A percentile compares a stretch with the other conserved stretches of the same genome.
Evolutionary conservation across 148 eudicot species (phyloP).

Genomic region (Diospyros lotus): DNA sequence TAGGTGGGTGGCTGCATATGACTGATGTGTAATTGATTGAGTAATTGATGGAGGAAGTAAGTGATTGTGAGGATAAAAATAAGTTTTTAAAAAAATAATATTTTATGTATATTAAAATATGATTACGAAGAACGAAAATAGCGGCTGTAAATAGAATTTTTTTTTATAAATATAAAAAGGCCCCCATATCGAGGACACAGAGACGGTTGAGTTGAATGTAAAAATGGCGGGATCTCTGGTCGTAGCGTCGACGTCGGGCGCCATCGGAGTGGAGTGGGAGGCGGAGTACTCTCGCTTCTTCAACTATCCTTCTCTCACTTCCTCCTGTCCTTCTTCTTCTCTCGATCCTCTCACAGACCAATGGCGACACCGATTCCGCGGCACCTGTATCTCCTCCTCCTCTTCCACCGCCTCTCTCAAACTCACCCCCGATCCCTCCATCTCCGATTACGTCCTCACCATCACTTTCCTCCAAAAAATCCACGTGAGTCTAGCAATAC

Average conservation of each 20-base stretch:
- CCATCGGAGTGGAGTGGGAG: slow-evolving; percentile 34
- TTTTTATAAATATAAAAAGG: too few species aligned
- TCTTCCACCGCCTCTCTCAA: slow-evolving; percentile 32
- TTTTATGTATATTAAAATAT: too few species aligned
- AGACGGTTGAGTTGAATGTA: neutral
- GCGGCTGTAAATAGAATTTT: too few species aligned
- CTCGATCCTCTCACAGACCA: slow-evolving; percentile 12
- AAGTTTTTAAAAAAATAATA: too few species aligned
- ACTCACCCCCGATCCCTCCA: slow-evolving; percentile 22
- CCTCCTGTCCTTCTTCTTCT: slow-evolving; percentile 14
- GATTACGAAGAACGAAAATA: too few species aligned
- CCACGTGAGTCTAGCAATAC: slow-evolving; percentile 28
- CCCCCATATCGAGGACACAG: too few species aligned
- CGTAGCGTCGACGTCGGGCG: slow-evolving; percentile 7
- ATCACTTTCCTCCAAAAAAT: slow-evolving; percentile 30
- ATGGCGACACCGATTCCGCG: slow-evolving; percentile 13
- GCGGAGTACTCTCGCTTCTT: slow-evolving; percentile 53
- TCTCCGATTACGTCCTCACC: slow-evolving; percentile 28
- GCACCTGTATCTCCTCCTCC: slow-evolving; percentile 43
- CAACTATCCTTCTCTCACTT: slow-evolving; percentile 25
- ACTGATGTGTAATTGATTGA: too few species aligned
- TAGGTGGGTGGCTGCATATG: too few species aligned
- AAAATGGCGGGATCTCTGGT: slow-evolving; percentile 58
- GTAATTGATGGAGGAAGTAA: too few species aligned
- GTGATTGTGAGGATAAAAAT: too few species aligned